A percentile compares a stretch with the other conserved stretches of the same genome.
These are phyloP conservation scores for Pichia sp. DNA, from an alignment of 1,139 yeast species.

Conservation along the genomic window DNA sequence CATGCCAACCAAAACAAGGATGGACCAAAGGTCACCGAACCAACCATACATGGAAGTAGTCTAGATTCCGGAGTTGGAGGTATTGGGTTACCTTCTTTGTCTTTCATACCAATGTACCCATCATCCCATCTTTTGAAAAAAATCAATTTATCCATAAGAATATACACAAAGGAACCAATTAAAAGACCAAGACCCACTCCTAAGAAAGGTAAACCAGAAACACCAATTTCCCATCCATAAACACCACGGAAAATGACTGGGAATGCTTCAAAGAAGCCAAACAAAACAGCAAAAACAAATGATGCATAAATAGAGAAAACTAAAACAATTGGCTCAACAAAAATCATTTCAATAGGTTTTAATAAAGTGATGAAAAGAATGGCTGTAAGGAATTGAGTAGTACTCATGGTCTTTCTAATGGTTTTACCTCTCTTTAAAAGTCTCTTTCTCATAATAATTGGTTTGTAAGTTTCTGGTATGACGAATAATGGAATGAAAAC, in stretches of 20 bases:
- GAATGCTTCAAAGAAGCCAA: slow-evolving; percentile 72
- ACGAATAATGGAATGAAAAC: slow-evolving; percentile 47
- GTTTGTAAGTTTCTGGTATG: slow-evolving; percentile 67
- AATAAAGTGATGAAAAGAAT: slow-evolving; percentile 41
- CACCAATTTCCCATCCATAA: slow-evolving; percentile 49
- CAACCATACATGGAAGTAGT: slow-evolving; percentile 27
- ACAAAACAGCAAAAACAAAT: slow-evolving; percentile 65
- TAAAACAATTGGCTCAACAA: slow-evolving; percentile 62
- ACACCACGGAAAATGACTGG: slow-evolving; percentile 63
- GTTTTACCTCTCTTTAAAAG: slow-evolving; percentile 52
- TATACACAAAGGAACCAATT: slow-evolving; percentile 42
- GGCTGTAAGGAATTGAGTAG: slow-evolving; percentile 27
- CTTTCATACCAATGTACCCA: slow-evolving; percentile 52
- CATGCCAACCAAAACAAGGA: slow-evolving; percentile 79
- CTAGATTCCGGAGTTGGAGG: slow-evolving; percentile 38
- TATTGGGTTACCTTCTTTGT: slow-evolving; percentile 45
- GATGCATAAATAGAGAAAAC: slow-evolving; percentile 61
- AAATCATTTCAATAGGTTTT: slow-evolving; percentile 57
- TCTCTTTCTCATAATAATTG: slow-evolving; percentile 46
- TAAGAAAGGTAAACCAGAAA: slow-evolving; percentile 59
- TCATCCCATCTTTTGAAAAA: slow-evolving; percentile 53
- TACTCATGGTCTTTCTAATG: slow-evolving; percentile 28
- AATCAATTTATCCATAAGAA: slow-evolving; percentile 37
- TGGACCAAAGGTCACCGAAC: slow-evolving; percentile 53
- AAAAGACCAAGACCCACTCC: slow-evolving; percentile 63